A percentile compares a stretch with the other conserved stretches of the same genome.
These are phyloP conservation scores for Draba incana DNA, from an alignment of 345 rosid species.

Conservation along the genomic window DNA sequence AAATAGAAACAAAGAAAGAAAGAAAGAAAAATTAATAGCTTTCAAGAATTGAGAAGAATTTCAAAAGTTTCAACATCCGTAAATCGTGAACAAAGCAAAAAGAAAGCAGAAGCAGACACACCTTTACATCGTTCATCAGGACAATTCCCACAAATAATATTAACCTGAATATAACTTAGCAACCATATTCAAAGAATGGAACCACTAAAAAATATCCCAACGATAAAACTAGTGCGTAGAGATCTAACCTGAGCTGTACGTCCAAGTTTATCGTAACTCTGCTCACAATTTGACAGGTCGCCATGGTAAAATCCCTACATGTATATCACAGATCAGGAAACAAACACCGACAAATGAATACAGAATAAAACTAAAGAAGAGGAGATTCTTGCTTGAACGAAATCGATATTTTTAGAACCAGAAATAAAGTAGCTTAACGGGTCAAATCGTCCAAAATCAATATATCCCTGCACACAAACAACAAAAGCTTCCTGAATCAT, in stretches of 20 bases:
- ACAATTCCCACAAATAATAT: conserved; percentile 83
- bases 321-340: conserved; percentile 21
- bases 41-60: not conserved
- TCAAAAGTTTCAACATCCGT: not conserved
- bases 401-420: conserved; percentile 62
- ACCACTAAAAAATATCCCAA: not conserved
- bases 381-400: conserved; percentile 65
- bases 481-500: not conserved
- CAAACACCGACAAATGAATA: conserved; percentile 17
- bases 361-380: conserved; percentile 26
- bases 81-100: not conserved
- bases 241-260: conserved; percentile 86
- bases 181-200: conserved; percentile 14
- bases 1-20: conserved; percentile 32
- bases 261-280: conserved; percentile 84
- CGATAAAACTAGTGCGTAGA: no score
- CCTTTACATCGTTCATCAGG: conserved; percentile 81
- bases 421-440: conserved; percentile 63
- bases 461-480: conserved; percentile 76
- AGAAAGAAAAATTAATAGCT: not conserved
- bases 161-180: conserved; percentile 56
- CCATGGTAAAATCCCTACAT: conserved; percentile 77
- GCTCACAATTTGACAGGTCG: conserved; percentile 75
- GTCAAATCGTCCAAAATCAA: conserved; percentile 77
- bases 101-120: conserved; percentile 30